A percentile compares a stretch with the other conserved stretches of the same genome.
Conservation (phyloP, 164 flowering plant species). For the Euptelea pleiosperma region DNA sequence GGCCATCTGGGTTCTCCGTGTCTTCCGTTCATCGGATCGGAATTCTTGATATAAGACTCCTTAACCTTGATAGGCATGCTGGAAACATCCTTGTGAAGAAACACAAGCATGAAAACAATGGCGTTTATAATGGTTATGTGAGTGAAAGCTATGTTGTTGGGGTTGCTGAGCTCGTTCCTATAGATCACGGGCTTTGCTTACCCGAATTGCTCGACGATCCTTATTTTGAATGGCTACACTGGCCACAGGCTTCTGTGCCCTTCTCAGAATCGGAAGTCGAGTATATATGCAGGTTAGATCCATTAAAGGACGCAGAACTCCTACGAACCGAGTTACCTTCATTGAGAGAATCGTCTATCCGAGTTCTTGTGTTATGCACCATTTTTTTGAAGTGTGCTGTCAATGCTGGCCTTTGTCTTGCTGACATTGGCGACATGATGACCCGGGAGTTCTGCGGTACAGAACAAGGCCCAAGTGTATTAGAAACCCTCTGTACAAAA, state of each 20-base stretch:
- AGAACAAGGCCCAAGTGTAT: conserved; percentile 48
- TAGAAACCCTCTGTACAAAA: conserved; percentile 53
- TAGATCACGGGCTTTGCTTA: conserved; percentile 88
- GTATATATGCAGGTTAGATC: conserved; percentile 65
- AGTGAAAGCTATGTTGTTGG: conserved; percentile 30
- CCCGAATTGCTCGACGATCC: conserved; percentile 89
- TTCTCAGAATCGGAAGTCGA: conserved; percentile 66
- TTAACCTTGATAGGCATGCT: conserved; percentile 85
- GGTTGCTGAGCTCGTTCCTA: conserved; percentile 67
- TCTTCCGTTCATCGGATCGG: conserved; percentile 71
- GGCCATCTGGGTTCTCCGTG: conserved; percentile 72
- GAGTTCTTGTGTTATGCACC: conserved; percentile 69
- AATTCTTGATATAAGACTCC: conserved; percentile 64
- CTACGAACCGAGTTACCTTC: conserved; percentile 54
- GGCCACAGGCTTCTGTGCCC: conserved; percentile 90
- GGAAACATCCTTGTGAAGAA: conserved; percentile 78
- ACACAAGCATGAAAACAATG: conserved; percentile 8
- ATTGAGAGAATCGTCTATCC: conserved; percentile 55
- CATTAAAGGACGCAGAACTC: conserved; percentile 64
- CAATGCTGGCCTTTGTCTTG: conserved; percentile 57
- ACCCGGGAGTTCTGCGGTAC: conserved; percentile 50
- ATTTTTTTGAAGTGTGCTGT: conserved; percentile 64
- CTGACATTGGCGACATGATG: conserved; percentile 84
- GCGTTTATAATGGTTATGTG: not conserved
- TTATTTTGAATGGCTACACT: conserved; percentile 91